Evolutionary conservation across 192 early-diverging fungal species (phyloP), one percentile per base, ranked within the genome.

Genomic region (Helicostylum pulchrum): DNA sequence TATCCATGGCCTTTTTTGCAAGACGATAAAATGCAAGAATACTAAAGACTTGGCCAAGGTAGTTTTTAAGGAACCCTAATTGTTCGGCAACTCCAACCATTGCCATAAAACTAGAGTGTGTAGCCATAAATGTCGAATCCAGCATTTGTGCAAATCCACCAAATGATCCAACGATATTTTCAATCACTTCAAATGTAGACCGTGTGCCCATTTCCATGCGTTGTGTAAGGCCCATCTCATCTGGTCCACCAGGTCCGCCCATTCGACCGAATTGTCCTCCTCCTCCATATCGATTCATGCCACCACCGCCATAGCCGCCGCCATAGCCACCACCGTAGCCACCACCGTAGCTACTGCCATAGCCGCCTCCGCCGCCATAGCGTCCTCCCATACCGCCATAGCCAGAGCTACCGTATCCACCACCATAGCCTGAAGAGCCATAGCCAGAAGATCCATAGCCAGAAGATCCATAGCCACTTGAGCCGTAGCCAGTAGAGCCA

Each of bases 1-100:
- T 81, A 52, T 86, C 87, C 34, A 87, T 71, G 21, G 90, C 54
- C n/a, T 79, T 74, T 50, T 89, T 86, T 17, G 89, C 73, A 61
- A 84, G 81, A 49, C 90, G 83, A 72, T 87, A 81, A 8, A 95
- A 69, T 47, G 91, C 87, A 65, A 94, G 85, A 2, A 92, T 77
- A 15, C 90, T 89, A 15, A 99, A 78, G 4, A 93, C 81, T 62
- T 93, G 88, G 10, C 93, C 88, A 1, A 99, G 80, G 51, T 94
- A 94, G 34, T 73, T 83, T 30, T 92, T 83, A 20, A 99, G 71
- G 73, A 92, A 83, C n/a, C 94, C 92, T 64, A 99, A 91, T 75
- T 99, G 97, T 64, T 99, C 97, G 46, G 92, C 94, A n/a, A 99
- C 94, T 36, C 94, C 97, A 15, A 98, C 87, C 85, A 98, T 95